Percentiles rank a stretch among this genome's conserved stretches.
Evolutionary conservation across 176 grass and related monocot genomes (phyloP).

Genomic region (Ananas comosus): DNA sequence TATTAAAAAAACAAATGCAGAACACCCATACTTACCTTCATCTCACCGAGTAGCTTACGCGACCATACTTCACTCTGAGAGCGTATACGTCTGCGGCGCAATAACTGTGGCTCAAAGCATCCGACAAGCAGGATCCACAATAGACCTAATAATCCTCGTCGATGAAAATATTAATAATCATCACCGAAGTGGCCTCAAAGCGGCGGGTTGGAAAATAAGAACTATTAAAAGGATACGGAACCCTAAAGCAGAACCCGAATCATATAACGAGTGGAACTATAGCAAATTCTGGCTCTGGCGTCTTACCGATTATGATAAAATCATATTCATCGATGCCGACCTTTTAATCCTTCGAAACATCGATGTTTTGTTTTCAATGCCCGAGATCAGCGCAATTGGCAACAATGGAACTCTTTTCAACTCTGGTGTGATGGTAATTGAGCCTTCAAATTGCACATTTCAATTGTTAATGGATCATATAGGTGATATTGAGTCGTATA

Average conservation of each 20-base stretch:
- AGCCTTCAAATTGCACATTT: conserved; percentile 38
- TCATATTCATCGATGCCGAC: conserved; percentile 46
- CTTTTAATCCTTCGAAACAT: conserved; percentile 38
- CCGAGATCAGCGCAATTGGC: conserved; percentile 27
- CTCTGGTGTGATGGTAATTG: conserved; percentile 37
- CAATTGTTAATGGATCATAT: conserved; percentile 38
- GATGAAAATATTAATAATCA: conserved; percentile 27
- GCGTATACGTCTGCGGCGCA: conserved; percentile 38
- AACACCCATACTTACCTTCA: not conserved
- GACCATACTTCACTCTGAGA: conserved; percentile 40
- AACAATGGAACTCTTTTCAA: conserved; percentile 38
- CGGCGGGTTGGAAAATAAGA: conserved; percentile 36
- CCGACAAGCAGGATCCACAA: conserved; percentile 22
- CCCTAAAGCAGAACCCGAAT: conserved; percentile 20
- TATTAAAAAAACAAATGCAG: conserved; percentile 13
- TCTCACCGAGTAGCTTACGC: conserved; percentile 30
- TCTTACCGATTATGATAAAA: conserved; percentile 36
- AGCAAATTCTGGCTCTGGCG: conserved; percentile 41
- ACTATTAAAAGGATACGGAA: conserved; percentile 30
- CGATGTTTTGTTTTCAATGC: conserved; percentile 30
- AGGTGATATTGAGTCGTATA: conserved; percentile 47
- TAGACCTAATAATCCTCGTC: conserved; percentile 38
- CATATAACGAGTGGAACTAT: conserved; percentile 46
- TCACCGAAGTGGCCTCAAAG: conserved; percentile 29
- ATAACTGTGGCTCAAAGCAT: conserved; percentile 45